Base-by-base conservation (phyloP, 2,329 filamentous ascomycete genomes). In the Rhytidhysteron rufulum region DNA sequence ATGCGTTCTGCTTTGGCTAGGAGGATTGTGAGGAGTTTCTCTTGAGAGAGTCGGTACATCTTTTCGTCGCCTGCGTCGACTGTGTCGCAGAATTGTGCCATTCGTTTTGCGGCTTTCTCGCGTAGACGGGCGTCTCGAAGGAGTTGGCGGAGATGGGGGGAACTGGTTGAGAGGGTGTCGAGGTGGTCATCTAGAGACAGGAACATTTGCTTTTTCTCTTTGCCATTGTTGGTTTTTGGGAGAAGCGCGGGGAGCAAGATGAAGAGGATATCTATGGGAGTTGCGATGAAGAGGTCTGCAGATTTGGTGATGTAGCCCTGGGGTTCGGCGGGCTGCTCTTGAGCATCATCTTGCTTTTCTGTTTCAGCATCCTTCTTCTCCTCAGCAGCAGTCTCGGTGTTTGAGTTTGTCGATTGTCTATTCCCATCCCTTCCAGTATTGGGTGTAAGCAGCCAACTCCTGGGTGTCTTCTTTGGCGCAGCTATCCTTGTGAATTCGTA, bases 221-320 rank as follows among this genome's bases (percentile, higher is more conserved):
- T 69, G 9, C 61, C 54, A 33, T 71, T 71, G 10, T 68, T 51
- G 37, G 64, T 62, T 24, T 67, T 54, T 29, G 78, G 64, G 1
- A 71, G 68, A 2, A 97, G 74, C 4, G 82, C 77, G 0, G 91
- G 86, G 1, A 97, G 71, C 3, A 95, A 60, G 37, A 97, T 72
- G 68, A 97, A 97, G 3, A 96, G 59, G 4, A 87, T 78, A 62
- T 98, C 93, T 40, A 95, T 73, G 2, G 82, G 79, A 1, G 93
- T 95, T 7, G 91, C 88, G 43, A 97, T 68, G 54, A 86, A 85
- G n/a, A 97, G 69, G 44, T 89, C 82, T 24, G 88, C 81, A 31
- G 74, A 75, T 54, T 82, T 82, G 24, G 82, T 76, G 18, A 88
- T 67, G 49, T 78, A 79, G 10, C 75, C 79, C 22, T 53, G 50